Conservation (phyloP, 2,329 filamentous ascomycete species). For the Colletotrichum gigasporum region DNA sequence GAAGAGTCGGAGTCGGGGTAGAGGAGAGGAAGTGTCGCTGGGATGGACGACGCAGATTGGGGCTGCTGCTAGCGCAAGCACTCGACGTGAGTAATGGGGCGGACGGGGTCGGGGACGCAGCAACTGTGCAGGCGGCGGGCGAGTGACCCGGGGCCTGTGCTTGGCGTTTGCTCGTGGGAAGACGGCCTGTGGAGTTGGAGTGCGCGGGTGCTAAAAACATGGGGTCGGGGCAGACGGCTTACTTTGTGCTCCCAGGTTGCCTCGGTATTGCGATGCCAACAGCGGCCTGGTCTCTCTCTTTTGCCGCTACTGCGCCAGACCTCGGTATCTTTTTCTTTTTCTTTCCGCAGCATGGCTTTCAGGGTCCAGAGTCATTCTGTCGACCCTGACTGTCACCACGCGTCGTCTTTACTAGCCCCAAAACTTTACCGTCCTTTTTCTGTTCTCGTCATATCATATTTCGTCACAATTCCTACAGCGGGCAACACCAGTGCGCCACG, state of each 20-base stretch:
- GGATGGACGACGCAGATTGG: conserved; percentile 18
- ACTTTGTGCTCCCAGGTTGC: no score
- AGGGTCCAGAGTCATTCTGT: no score
- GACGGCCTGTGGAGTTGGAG: not conserved
- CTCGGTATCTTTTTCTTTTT: not conserved
- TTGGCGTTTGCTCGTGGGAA: conserved; percentile 13
- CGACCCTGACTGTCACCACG: no score
- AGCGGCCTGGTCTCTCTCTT: not conserved
- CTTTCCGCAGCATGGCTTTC: no score
- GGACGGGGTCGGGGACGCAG: conserved; percentile 9
- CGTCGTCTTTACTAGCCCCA: no score
- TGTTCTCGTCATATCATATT: no score
- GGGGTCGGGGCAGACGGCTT: conserved; percentile 23
- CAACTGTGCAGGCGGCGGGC: not conserved
- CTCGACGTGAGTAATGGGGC: conserved; percentile 19
- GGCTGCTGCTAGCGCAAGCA: not conserved
- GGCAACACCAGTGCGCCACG: no score
- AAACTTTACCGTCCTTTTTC: no score
- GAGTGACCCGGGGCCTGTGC: conserved; percentile 15
- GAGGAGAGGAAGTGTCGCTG: not conserved
- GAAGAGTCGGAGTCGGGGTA: conserved; percentile 4
- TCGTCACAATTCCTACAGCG: no score
- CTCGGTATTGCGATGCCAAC: not conserved
- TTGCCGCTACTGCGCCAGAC: not conserved
- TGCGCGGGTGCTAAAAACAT: conserved; percentile 20